Evolutionary conservation across 768 basidiomycete species (phyloP).

Genomic region (Leccinum subtestaceum): DNA sequence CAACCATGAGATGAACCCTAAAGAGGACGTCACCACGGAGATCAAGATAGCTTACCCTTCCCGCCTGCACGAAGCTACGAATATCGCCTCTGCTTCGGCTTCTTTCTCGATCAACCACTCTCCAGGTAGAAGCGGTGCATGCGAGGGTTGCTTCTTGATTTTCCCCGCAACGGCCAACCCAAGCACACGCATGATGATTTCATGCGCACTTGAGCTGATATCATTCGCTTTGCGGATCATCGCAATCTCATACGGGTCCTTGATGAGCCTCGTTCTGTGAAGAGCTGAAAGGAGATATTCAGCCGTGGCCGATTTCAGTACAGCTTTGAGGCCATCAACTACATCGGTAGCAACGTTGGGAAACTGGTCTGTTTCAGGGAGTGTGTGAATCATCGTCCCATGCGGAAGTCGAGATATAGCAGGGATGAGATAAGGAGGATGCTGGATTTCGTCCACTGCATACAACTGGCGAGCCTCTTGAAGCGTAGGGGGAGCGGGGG

Average conservation of each 20-base stretch:
- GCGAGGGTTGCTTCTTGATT: constrained; percentile 42
- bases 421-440: constrained; percentile 44
- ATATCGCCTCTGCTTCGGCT: constrained; percentile 91
- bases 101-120: constrained; percentile 93
- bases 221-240: constrained; percentile 76
- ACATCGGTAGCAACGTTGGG: constrained; percentile 9
- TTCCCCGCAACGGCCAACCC: constrained; percentile 66
- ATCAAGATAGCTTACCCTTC: constrained; percentile 61
- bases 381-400: constrained; percentile 61
- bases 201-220: constrained; percentile 88
- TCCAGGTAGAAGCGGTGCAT: constrained; percentile 55
- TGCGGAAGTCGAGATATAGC: constrained; percentile 47
- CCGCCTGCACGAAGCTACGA: constrained; percentile 84
- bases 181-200: constrained; percentile 87
- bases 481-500: constrained; percentile 73
- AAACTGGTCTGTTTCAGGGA: constrained; percentile 41
- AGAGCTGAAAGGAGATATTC: constrained; percentile 71
- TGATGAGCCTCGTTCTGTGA: constrained; percentile 78
- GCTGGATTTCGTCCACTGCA: constrained; percentile 58
- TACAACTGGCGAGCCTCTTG: constrained; percentile 52
- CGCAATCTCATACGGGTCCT: constrained; percentile 70
- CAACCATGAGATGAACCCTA: not conserved
- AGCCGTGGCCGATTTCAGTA: not conserved
- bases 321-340: constrained; percentile 8
- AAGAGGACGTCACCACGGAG: not conserved